Evolutionary conservation across 148 eudicot genomes (phyloP).

Genomic region (Heliamphora exappendiculata): DNA sequence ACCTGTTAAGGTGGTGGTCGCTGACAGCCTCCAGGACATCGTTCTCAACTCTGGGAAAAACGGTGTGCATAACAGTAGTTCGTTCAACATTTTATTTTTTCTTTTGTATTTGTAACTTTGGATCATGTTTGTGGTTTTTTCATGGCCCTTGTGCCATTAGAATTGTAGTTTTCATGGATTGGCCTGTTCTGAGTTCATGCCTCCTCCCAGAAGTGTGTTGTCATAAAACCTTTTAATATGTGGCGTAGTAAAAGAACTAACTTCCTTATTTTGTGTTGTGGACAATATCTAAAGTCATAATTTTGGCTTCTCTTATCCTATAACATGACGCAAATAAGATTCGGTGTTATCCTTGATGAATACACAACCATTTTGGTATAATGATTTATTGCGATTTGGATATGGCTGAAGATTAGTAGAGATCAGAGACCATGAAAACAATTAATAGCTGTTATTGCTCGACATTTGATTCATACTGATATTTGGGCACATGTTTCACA

Average conservation of each 20-base stretch:
- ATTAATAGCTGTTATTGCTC: not conserved
- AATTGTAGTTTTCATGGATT: not conserved
- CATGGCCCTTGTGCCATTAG: not conserved
- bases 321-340: not conserved
- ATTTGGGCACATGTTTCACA: conserved; percentile 17
- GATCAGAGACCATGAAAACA: not conserved
- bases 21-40: conserved; percentile 47
- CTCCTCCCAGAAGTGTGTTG: not conserved
- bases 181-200: not conserved
- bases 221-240: not conserved
- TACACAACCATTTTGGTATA: not conserved
- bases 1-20: conserved; percentile 69
- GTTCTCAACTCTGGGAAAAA: conserved; percentile 55
- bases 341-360: not conserved
- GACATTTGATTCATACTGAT: not conserved
- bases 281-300: not conserved
- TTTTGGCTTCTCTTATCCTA: not conserved
- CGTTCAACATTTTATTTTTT: not conserved
- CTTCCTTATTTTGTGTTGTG: not conserved
- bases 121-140: not conserved
- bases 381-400: not conserved
- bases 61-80: conserved; percentile 23
- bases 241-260: not conserved
- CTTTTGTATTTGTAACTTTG: not conserved
- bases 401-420: not conserved